Base-by-base conservation (phyloP, 306 rosid species). In the Vigna angularis region DNA sequence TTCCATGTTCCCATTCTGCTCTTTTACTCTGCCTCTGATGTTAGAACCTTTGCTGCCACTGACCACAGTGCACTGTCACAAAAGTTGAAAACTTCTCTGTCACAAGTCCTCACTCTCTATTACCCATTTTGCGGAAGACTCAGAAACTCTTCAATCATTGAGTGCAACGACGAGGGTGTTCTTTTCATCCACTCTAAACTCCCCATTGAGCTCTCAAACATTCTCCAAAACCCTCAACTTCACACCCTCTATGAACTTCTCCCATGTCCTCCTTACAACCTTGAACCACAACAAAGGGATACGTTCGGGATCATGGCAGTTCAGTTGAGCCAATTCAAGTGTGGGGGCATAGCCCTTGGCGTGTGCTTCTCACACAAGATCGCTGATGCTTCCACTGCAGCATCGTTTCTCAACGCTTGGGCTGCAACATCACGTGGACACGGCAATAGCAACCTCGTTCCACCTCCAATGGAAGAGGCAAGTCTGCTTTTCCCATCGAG, bases 91-190 rank as follows among this genome's bases (percentile, higher is more conserved):
- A 4, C 51, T 26, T 80, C 82, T 7, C n/a, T 84, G 10, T 77
- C 85, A 3, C n/a, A 66, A 1, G 16, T 40, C 3, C 72, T 84
- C 28, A 55, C 85, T 66, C 80, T 51, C 4, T 80, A 64, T 5
- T 76, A 71, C 72, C 85, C 82, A 0, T 72, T 80, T 14, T 82
- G 73, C 13, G 87, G 84, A n/a, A 84, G 30, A 49, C 7, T 42
- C 1, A 52, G 58, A 62, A 71, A 24, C 9, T 66, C 75, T 2
- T 4, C 58, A 44, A n/a, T 0, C 8, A 34, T 84, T 5, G 75
- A 70, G 3, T 84, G 87, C 70, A 76, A 70, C 17, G 79, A 84
- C 3, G 36, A 15, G 6, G 84, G 84, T 10, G 84, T 65, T 14
- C 24, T 45, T 7, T 79, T 16, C 47, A 28, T 48, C 5, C 76